Evolutionary conservation across 768 basidiomycete genomes (phyloP), one percentile per base, ranked within the genome.

Genomic region (Psilocybe azurescens): DNA sequence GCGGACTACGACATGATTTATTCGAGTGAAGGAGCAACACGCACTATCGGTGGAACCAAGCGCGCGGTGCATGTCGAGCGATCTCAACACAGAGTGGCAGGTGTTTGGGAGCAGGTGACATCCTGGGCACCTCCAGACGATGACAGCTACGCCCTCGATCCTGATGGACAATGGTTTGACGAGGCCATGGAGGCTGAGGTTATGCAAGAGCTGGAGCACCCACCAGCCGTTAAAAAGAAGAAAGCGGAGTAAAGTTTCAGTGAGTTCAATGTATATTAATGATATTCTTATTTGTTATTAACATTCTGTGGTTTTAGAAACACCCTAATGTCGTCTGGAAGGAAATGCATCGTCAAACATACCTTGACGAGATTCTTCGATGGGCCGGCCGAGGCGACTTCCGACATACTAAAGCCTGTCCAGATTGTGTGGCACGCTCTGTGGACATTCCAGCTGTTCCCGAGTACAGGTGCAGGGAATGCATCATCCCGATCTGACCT

Each of bases 401-500:
- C 28, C 16, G 33, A 3, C 18, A n/a, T 11, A 5, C 39, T n/a
- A 10, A 6, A 11, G 7, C 33, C 8, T 56, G 55, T 28, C 55
- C 55, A 10, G 55, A 56, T 11, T 56, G 55, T 20, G 1, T 56
- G 1, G 38, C 41, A 2, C 55, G 55, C 5, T 33, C 29, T 2
- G 55, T 16, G 5, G 36, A 9, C 14, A 2, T 24, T 32, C 55
- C 55, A 8, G 16, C 4, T 10, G 11, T 38, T 39, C 55, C 55
- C 20, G 55, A 56, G n/a, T 56, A 24, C 13, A 6, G 55, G 18
- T 56, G 55, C 28, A 24, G 33, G 7, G 59, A 60, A 16, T 60
- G 59, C 44, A 4, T 60, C n/a, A 4, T 49, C 6, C 52, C 9
- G 59, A 60, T 20, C 41, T 60, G 16, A 36, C 41, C 28, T 60